Evolutionary conservation across 75 land plant species (phyloP).

Genomic region (Ceratopteris richardii): DNA sequence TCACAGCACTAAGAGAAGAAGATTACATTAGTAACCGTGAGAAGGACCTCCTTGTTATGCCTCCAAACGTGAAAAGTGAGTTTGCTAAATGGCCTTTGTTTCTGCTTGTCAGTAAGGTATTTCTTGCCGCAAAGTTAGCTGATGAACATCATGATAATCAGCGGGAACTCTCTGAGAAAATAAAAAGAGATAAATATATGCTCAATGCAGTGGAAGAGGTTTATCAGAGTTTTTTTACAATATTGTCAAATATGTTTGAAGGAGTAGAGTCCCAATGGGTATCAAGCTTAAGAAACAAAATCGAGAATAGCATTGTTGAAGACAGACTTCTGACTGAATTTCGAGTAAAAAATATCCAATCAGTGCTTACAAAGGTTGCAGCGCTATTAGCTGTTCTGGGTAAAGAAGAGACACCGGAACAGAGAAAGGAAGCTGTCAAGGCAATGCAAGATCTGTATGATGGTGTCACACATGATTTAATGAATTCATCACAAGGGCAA

Average conservation of each 20-base stretch:
- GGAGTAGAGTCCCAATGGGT: constrained; percentile 17
- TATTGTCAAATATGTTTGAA: constrained; percentile 8
- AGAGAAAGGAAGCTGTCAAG: constrained; percentile 49
- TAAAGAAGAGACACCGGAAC: constrained; percentile 43
- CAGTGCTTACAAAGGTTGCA: constrained; percentile 48
- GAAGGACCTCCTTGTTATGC: constrained; percentile 67
- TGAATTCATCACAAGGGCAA: constrained; percentile 1
- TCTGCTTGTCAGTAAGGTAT: constrained; percentile 91
- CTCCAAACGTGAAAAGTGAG: constrained; percentile 43
- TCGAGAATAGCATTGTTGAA: constrained; percentile 38
- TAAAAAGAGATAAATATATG: constrained; percentile 22
- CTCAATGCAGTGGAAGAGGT: constrained; percentile 20
- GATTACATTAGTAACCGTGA: constrained; percentile 84
- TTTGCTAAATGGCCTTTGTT: constrained; percentile 95
- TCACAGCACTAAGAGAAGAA: constrained; percentile 83
- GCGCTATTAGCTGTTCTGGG: constrained; percentile 70
- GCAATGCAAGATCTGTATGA: constrained; percentile 80
- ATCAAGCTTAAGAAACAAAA: constrained; percentile 46
- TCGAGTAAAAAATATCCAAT: constrained; percentile 40
- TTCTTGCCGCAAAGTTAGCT: constrained; percentile 17
- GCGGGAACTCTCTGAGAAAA: constrained; percentile 15
- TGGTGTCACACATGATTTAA: constrained; percentile 64
- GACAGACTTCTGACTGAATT: constrained; percentile 38
- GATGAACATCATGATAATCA: constrained; percentile 17
- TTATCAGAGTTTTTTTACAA: constrained; percentile 7